Percentiles rank a stretch among this genome's conserved stretches.
Conservation (phyloP, 495 filamentous ascomycete genomes). For the Annulohypoxylon bovei region DNA sequence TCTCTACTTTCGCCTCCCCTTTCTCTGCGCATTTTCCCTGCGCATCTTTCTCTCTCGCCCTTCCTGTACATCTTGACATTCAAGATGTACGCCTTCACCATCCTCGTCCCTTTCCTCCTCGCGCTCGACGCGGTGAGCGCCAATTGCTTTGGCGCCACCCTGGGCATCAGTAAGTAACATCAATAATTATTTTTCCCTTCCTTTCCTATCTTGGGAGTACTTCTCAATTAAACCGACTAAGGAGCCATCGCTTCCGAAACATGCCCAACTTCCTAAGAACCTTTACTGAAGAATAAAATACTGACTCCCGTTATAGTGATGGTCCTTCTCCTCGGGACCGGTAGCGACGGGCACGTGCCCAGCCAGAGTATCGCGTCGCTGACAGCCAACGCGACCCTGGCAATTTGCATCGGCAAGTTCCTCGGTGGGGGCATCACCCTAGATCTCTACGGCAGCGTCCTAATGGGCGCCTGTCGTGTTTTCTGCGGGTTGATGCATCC, state of each 20-base stretch:
- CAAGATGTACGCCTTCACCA: constrained; percentile 20
- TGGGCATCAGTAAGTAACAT: too few species aligned
- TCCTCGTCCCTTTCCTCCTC: constrained; percentile 18
- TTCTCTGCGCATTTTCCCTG: too few species aligned
- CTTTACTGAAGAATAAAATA: too few species aligned
- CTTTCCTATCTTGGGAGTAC: too few species aligned
- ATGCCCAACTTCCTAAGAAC: too few species aligned
- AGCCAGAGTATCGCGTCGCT: neutral
- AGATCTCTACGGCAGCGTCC: constrained; percentile 1
- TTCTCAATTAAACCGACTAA: too few species aligned
- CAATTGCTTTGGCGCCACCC: neutral
- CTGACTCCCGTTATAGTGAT: too few species aligned
- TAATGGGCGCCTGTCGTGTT: constrained; percentile 7
- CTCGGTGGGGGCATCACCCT: neutral
- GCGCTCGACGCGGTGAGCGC: constrained; percentile 14
- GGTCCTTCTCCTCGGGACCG: neutral
- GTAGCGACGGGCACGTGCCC: neutral
- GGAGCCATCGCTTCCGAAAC: too few species aligned
- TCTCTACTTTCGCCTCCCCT: too few species aligned
- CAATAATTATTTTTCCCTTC: too few species aligned
- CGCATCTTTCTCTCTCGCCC: neutral
- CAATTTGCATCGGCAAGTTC: neutral
- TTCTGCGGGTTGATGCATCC: constrained; percentile 1
- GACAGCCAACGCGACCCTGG: neutral
- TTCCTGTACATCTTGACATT: neutral